phyloP scores from a whole-genome alignment of 2,329 filamentous ascomycete genomes.

The Aspergillus pseudotamarii region DNA sequence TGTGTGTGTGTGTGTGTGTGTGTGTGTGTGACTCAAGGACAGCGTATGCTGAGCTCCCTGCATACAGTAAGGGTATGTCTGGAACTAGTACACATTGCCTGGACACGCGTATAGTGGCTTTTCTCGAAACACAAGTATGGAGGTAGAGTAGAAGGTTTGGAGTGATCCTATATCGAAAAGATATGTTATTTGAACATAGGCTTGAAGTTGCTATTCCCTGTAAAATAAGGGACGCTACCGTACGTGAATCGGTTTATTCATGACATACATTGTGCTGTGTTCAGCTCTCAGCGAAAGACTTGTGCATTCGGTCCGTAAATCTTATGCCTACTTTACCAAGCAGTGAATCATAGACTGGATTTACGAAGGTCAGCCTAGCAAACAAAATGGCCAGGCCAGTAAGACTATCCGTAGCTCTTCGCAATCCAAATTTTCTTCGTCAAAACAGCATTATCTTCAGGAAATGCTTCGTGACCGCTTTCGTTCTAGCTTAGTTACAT shows the following conservation, averaged over 20 bases:
- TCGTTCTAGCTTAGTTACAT: conserved; percentile 11
- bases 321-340: neutral
- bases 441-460: conserved; percentile 18
- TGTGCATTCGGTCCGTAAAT: too few species aligned
- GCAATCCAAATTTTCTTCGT: conserved; percentile 14
- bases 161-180: too few species aligned
- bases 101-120: neutral
- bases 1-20: too few species aligned
- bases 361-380: neutral
- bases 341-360: neutral
- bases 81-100: neutral
- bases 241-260: neutral
- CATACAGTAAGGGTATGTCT: neutral
- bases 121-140: neutral
- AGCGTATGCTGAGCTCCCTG: neutral
- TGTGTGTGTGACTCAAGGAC: neutral
- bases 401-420: conserved; percentile 11
- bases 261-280: neutral
- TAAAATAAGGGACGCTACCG: neutral
- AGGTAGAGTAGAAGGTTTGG: neutral
- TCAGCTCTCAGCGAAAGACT: neutral
- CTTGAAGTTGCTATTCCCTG: neutral
- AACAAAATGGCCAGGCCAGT: neutral
- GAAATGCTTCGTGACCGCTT: conserved; percentile 17
- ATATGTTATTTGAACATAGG: too few species aligned